Evolutionary conservation across 73 alveolate genomes (phyloP).

Genomic region (Paramecium octaurelia): DNA sequence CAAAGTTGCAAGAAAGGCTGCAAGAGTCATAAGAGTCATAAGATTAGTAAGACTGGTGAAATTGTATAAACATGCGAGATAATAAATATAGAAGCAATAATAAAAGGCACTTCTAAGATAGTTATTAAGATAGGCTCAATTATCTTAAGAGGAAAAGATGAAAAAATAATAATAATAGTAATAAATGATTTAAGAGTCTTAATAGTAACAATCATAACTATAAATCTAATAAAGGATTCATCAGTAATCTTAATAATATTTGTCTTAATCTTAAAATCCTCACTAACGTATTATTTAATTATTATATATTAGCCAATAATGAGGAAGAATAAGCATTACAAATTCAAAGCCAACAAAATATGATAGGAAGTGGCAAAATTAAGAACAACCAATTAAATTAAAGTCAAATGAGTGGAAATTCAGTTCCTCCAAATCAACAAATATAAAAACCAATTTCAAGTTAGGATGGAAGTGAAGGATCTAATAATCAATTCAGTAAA

Average conservation of each 20-base stretch:
- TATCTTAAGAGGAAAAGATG: background rate
- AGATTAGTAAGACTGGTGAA: slow-evolving; percentile 69
- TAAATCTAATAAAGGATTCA: background rate
- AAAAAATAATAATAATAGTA: background rate
- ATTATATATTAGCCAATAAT: background rate
- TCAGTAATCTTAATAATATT: background rate
- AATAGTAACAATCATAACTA: background rate
- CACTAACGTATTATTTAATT: background rate
- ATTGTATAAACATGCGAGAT: slow-evolving; percentile 62
- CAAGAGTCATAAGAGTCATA: slow-evolving; percentile 67
- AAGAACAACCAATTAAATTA: background rate
- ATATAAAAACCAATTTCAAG: background rate
- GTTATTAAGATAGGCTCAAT: background rate
- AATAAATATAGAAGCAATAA: background rate
- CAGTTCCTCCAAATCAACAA: background rate
- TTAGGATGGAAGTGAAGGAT: background rate
- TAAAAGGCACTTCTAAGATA: background rate
- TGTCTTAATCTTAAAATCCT: background rate
- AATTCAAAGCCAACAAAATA: background rate
- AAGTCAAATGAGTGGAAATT: background rate
- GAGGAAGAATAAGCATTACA: background rate
- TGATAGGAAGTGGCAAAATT: background rate
- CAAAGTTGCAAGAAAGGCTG: slow-evolving; percentile 75
- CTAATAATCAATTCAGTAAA: background rate
- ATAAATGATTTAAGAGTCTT: background rate